Conservation (phyloP, 2,329 filamentous ascomycete genomes). For the Mariannaea sp. region DNA sequence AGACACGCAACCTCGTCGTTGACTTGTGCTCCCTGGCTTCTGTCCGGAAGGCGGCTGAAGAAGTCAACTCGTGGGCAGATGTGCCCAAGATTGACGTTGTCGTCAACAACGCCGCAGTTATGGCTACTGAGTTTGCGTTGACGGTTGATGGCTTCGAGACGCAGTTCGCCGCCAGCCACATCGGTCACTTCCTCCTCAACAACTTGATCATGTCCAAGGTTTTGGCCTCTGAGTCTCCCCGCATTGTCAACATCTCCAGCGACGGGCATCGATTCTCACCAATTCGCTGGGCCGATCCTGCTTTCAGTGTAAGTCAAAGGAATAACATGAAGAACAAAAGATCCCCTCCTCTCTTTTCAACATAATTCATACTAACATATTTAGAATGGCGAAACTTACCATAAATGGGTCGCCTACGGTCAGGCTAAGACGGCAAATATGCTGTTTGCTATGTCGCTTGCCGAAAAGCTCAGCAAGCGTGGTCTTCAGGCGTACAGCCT, state of each 20-base stretch:
- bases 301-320: constrained; percentile 39
- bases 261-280: constrained; percentile 37
- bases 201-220: constrained; percentile 52
- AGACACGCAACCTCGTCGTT: constrained; percentile 43
- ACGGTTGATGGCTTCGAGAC: constrained; percentile 48
- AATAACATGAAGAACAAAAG: too few relatives aligned
- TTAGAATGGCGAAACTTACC: constrained; percentile 39
- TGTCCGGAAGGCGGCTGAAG: constrained; percentile 46
- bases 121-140: constrained; percentile 41
- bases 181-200: constrained; percentile 53
- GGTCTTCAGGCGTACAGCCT: constrained; percentile 43
- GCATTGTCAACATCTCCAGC: constrained; percentile 50
- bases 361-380: constrained; percentile 25
- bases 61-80: constrained; percentile 42
- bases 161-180: constrained; percentile 52
- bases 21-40: constrained; percentile 48
- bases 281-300: constrained; percentile 43
- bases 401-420: constrained; percentile 44
- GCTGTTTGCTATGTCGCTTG: constrained; percentile 40
- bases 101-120: constrained; percentile 51
- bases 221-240: constrained; percentile 39
- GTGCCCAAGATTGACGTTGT: constrained; percentile 46
- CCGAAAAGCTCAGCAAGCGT: constrained; percentile 39
- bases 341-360: too few relatives aligned
- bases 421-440: constrained; percentile 48